Percentiles rank a stretch among this genome's conserved stretches.
Evolutionary conservation across 352 stramenopile species (phyloP).

Genomic region (Phytopythium montanum): DNA sequence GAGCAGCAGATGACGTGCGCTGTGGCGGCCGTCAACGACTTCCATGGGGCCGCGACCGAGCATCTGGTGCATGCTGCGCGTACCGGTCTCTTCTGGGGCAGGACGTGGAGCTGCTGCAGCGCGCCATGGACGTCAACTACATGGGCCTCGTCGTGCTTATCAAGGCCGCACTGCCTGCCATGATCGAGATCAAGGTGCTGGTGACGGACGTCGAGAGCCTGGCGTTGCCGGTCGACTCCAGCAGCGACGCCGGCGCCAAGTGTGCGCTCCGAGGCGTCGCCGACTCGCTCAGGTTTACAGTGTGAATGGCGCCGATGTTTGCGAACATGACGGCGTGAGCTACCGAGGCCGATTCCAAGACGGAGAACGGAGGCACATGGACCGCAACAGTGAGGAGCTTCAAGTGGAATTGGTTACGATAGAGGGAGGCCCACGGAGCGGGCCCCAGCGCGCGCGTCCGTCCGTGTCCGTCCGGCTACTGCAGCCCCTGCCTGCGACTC

Average conservation of each 20-base stretch:
- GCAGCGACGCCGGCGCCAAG: conserved; percentile 87
- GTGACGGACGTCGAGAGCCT: conserved; percentile 47
- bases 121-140: conserved; percentile 61
- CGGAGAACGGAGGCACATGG: too few relatives aligned
- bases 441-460: background rate
- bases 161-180: conserved; percentile 52
- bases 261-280: conserved; percentile 89
- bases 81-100: conserved; percentile 44
- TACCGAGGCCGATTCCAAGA: too few relatives aligned
- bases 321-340: too few relatives aligned
- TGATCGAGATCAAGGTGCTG: conserved; percentile 59
- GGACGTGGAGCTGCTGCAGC: conserved; percentile 30
- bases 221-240: conserved; percentile 80
- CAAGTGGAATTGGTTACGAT: conserved; percentile 9
- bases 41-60: conserved; percentile 54
- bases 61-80: conserved; percentile 52
- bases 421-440: background rate
- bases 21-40: conserved; percentile 48
- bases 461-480: background rate
- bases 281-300: conserved; percentile 85
- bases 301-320: too few relatives aligned
- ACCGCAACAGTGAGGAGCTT: too few relatives aligned
- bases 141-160: conserved; percentile 50
- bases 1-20: conserved; percentile 25
- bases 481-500: background rate